Evolutionary conservation across 2,329 filamentous ascomycete genomes (phyloP).

Genomic region (Leptographium lundbergii): DNA sequence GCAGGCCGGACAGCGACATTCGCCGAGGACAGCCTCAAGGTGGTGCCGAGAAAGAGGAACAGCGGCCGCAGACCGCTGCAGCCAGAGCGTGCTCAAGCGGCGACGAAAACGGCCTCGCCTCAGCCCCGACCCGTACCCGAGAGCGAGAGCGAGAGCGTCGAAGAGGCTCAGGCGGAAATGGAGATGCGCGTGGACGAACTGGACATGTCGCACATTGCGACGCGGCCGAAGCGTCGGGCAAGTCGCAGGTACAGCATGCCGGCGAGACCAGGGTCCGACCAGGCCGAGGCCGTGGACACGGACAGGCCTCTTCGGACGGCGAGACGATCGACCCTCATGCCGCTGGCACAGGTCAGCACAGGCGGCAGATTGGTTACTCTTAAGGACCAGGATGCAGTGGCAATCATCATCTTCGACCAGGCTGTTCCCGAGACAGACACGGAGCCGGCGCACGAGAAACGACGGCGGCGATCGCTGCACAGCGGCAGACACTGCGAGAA

Average conservation of each 20-base stretch:
- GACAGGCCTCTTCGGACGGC: neutral
- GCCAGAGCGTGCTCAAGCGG: neutral
- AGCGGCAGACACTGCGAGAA: conserved; percentile 17
- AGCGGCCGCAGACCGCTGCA: neutral
- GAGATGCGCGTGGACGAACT: neutral
- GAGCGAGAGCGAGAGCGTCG: neutral
- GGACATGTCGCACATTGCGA: conserved; percentile 10
- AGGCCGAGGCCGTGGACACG: neutral
- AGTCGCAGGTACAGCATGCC: conserved; percentile 16
- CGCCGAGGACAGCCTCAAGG: neutral
- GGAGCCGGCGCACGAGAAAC: conserved; percentile 18
- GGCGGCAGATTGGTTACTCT: neutral
- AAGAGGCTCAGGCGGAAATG: neutral
- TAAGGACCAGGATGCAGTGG: neutral
- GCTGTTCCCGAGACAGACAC: conserved; percentile 9
- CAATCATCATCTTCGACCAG: conserved; percentile 17
- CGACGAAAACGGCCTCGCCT: neutral
- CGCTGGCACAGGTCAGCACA: conserved; percentile 8
- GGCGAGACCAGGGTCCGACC: neutral
- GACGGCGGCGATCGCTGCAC: conserved; percentile 17
- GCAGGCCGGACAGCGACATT: neutral
- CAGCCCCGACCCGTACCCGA: neutral
- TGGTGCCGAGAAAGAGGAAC: neutral
- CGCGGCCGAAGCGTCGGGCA: conserved; percentile 15
- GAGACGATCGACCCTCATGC: neutral